Conservation (phyloP, 805 yeast genomes). For the Kodamaea fukazawae region DNA sequence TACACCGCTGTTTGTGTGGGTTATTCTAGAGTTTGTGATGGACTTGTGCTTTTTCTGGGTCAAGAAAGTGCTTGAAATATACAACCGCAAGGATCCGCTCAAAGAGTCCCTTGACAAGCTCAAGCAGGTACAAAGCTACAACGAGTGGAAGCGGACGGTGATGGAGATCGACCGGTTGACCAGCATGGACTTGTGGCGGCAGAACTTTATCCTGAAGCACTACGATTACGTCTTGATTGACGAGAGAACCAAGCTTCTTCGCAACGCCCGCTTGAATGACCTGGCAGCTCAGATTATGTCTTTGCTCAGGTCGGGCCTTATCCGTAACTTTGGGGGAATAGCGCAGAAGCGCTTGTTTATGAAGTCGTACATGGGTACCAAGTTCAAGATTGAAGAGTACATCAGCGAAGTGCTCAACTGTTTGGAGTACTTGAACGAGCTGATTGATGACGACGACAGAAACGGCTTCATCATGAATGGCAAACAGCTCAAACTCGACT, state of each 20-base stretch:
- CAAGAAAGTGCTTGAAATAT: slow-evolving; percentile 32
- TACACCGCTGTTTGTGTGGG: slow-evolving; percentile 42
- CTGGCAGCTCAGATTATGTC: slow-evolving; percentile 62
- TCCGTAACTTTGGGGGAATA: slow-evolving; percentile 90
- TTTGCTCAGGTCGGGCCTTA: slow-evolving; percentile 73
- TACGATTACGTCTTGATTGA: slow-evolving; percentile 84
- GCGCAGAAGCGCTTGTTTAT: slow-evolving; percentile 75
- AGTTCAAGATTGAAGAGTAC: slow-evolving; percentile 82
- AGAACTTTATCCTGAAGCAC: slow-evolving; percentile 73
- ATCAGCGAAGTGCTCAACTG: slow-evolving; percentile 71
- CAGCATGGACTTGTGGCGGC: slow-evolving; percentile 60
- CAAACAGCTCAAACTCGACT: slow-evolving; percentile 62
- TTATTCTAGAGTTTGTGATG: slow-evolving; percentile 37
- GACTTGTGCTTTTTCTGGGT: slow-evolving; percentile 51
- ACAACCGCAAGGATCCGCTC: slow-evolving; percentile 41
- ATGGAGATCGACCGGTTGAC: slow-evolving; percentile 49
- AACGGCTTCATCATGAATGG: slow-evolving; percentile 42
- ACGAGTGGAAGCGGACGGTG: slow-evolving; percentile 65
- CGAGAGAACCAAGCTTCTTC: slow-evolving; percentile 62
- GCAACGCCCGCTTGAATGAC: slow-evolving; percentile 55
- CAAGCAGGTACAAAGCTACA: slow-evolving; percentile 53
- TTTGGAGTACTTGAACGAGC: slow-evolving; percentile 56
- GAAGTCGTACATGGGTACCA: slow-evolving; percentile 85
- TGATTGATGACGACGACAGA: slow-evolving; percentile 28
- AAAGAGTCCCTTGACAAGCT: slow-evolving; percentile 49